Percentiles rank a stretch among this genome's conserved stretches.
These are phyloP conservation scores for Chaetomium cochliodes DNA, from an alignment of 495 filamentous ascomycete species.

Conservation along the genomic window DNA sequence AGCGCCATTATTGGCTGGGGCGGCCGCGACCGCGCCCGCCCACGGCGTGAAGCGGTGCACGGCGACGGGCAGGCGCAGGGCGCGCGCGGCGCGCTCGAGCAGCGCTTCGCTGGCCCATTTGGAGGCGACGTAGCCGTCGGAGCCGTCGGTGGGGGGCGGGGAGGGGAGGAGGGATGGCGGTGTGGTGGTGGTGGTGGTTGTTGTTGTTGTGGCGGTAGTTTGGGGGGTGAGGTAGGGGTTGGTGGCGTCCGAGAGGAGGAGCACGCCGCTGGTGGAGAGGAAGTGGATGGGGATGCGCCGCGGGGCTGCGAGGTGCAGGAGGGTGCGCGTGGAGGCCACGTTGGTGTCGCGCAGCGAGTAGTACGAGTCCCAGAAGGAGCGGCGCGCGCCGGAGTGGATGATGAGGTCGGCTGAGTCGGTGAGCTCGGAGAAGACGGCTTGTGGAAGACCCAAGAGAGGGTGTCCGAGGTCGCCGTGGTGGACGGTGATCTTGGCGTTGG, in stretches of 20 bases:
- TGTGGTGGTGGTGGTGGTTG: too few relatives aligned
- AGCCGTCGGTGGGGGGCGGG: conserved; percentile 21
- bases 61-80: conserved; percentile 33
- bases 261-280: conserved; percentile 35
- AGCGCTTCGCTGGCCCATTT: conserved; percentile 53
- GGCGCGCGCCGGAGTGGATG: conserved; percentile 54
- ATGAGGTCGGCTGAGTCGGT: conserved; percentile 36
- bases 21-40: too few relatives aligned
- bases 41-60: conserved; percentile 38
- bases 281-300: conserved; percentile 42
- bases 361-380: conserved; percentile 51
- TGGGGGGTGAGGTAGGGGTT: neutral
- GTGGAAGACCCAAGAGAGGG: conserved; percentile 35
- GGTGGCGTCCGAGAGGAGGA: conserved; percentile 1
- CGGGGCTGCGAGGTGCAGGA: conserved; percentile 27
- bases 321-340: conserved; percentile 39
- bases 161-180: neutral
- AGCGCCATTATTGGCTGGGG: too few relatives aligned
- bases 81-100: conserved; percentile 39
- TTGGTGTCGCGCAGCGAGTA: conserved; percentile 42
- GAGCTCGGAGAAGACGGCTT: conserved; percentile 25
- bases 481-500: conserved; percentile 36
- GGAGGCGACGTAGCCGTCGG: conserved; percentile 45
- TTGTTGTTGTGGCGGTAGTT: too few relatives aligned
- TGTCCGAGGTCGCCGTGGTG: conserved; percentile 38